Evolutionary conservation across 208 protist genomes (phyloP), one percentile per base, ranked within the genome.

Genomic region (Trypanosoma melophagium): DNA sequence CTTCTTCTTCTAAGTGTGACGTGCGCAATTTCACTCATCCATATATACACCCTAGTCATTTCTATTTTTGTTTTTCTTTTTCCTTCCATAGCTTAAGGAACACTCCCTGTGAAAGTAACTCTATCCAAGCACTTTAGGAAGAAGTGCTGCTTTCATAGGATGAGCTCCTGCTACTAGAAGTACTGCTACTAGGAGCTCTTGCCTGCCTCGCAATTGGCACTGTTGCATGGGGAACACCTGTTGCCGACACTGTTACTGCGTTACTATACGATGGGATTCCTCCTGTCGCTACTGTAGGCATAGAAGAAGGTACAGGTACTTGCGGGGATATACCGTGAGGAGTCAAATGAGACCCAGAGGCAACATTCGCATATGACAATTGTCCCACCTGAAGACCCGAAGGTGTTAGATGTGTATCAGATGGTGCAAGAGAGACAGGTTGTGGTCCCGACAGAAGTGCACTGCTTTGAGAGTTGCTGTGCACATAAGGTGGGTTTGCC

Each of bases 101-200:
- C 9, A 25, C 42, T 42, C 28, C 28, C 28, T 1, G 28, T 35
- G 28, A 35, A 35, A 35, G 28, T 35, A 35, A 35, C 28, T 62
- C 41, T 38, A 2, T n/a, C 59, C 24, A 64, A 7, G 7, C 28
- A 10, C 28, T 44, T 16, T 31, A 14, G 1, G 61, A 67, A 35
- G 61, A 67, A 31, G 61, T 59, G 14, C 61, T 66, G 28, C 61
- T 58, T 21, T 57, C 52, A 59, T 58, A 59, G 40, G 49, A 67
- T 7, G 52, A 67, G 17, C 60, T 57, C 45, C 60, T 42, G 8
- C 24, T 53, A 24, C 52, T 57, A 22, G 19, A n/a, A 19, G 28
- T 40, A 24, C 25, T 44, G 25, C 22, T 21, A 57, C 51, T 56
- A 35, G 4, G 52, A 1, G 57, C 7, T 31, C 24, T 61, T 25